These are phyloP conservation scores for Coprinopsis strossmayeri DNA, from an alignment of 768 basidiomycete species.

Conservation along the genomic window DNA sequence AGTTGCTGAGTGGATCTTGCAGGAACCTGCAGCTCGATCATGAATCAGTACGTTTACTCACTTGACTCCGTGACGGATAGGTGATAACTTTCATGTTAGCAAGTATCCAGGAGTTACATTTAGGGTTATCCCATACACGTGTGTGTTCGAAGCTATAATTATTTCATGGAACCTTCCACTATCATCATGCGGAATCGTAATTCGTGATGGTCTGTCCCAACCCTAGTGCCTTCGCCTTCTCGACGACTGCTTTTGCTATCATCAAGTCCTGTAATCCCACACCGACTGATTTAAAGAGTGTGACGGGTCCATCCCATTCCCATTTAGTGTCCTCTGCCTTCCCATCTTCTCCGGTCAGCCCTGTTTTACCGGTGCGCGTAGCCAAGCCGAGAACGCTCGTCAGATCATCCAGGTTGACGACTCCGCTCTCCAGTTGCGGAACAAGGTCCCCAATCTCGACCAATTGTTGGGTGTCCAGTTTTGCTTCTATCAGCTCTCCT, in stretches of 20 bases:
- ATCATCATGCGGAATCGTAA: not conserved
- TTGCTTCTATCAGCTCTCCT: conserved; percentile 70
- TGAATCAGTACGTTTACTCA: not conserved
- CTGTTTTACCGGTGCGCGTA: no score
- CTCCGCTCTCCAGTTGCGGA: conserved; percentile 10
- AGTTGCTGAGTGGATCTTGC: conserved; percentile 30
- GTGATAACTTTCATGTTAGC: no score
- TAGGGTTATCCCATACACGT: no score
- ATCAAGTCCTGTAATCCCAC: conserved; percentile 84
- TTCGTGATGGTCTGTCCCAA: not conserved
- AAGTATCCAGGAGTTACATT: no score
- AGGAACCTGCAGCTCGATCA: not conserved
- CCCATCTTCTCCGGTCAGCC: no score
- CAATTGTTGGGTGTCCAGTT: conserved; percentile 30
- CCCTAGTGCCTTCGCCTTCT: conserved; percentile 40
- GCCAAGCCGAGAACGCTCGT: no score
- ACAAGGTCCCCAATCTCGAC: conserved; percentile 70
- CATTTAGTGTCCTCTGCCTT: no score
- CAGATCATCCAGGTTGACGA: conserved; percentile 5
- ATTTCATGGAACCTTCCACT: no score
- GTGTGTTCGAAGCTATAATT: no score
- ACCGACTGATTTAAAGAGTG: conserved; percentile 87
- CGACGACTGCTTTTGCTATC: conserved; percentile 64
- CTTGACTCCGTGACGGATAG: no score
- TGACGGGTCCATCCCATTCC: conserved; percentile 38